Evolutionary conservation across 73 alveolate species (phyloP), one percentile per base, ranked within the genome.

Genomic region (Blepharisma japonicum): DNA sequence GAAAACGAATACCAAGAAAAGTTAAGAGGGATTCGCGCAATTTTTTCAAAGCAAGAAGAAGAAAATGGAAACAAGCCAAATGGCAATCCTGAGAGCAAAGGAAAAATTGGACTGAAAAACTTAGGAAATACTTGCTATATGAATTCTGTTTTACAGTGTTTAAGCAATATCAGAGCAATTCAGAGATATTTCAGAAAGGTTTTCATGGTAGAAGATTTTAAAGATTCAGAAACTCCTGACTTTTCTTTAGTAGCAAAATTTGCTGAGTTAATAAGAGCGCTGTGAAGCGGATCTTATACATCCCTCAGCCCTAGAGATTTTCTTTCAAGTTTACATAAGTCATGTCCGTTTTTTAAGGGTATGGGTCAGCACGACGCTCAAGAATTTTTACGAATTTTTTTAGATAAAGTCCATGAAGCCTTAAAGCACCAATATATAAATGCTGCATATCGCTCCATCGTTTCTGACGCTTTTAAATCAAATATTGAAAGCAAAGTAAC

Each of bases 321-420:
- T 61, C 47, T n/a, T 8, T 14, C 14, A 9, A 39, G 47, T 3
- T 61, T 61, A 2, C 39, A 39, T 14, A 61, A 2, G 46, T 14
- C 74, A 8, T 61, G 74, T 14, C 83, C 91, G 2, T 45, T 78
- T 56, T 87, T 87, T 66, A 32, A 46, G 0, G 94, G 94, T 2
- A 77, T 56, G 68, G 83, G 80, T 45, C 78, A 87, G 68, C 89
- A 84, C 20, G 94, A 87, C 55, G 45, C 91, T 53, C 83, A 87
- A 66, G 94, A 87, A 70, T 87, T 87, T 51, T 82, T 87, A 32
- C 61, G 84, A 20, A 77, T 87, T 81, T 68, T 87, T 67, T 50
- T 87, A n/a, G 89, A 87, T 50, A 87, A 87, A 83, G n/a, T 87
- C 9, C 82, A 84, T 71, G 94, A 87, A 50, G 88, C 79, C 49